These are phyloP conservation scores for Schizosaccharomyces lindneri DNA, from an alignment of 805 yeast species.

Conservation along the genomic window DNA sequence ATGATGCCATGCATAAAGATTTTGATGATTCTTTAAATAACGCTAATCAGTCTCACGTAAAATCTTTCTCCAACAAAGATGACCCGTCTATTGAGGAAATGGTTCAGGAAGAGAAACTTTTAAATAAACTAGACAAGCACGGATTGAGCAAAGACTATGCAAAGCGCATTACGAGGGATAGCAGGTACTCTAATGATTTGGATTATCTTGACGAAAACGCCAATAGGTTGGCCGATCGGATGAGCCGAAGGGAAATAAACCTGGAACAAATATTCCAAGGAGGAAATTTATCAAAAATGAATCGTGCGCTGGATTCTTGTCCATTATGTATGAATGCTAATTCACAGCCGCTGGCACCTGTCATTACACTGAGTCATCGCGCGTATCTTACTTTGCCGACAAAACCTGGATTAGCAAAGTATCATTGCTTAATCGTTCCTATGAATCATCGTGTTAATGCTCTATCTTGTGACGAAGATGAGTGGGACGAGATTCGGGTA, in stretches of 20 bases:
- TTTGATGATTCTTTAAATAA: not conserved
- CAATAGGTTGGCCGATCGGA: conserved; percentile 15
- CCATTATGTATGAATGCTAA: conserved; percentile 16
- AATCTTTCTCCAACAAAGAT: conserved; percentile 6
- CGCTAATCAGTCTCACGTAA: not conserved
- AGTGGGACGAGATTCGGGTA: conserved; percentile 19
- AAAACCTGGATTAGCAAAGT: conserved; percentile 17
- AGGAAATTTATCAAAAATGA: conserved; percentile 10
- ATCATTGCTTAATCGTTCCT: conserved; percentile 20
- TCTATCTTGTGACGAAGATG: conserved; percentile 20
- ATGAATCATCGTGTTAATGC: conserved; percentile 19
- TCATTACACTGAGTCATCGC: conserved; percentile 17
- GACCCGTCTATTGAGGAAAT: conserved; percentile 18
- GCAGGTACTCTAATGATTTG: conserved; percentile 16
- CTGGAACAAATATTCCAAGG: conserved; percentile 5
- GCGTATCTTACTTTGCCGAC: conserved; percentile 20
- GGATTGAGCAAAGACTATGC: conserved; percentile 13
- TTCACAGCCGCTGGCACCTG: conserved; percentile 11
- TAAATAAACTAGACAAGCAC: conserved; percentile 2
- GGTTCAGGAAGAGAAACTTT: conserved; percentile 14
- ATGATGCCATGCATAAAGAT: conserved; percentile 1
- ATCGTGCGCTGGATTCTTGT: conserved; percentile 16
- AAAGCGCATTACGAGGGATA: conserved; percentile 17
- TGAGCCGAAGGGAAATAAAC: conserved; percentile 13
- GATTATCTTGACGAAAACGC: conserved; percentile 23